A percentile compares a stretch with the other conserved stretches of the same genome.
phyloP scores from a whole-genome alignment of 2,329 filamentous ascomycete genomes.

The Coleophoma crateriformis region DNA sequence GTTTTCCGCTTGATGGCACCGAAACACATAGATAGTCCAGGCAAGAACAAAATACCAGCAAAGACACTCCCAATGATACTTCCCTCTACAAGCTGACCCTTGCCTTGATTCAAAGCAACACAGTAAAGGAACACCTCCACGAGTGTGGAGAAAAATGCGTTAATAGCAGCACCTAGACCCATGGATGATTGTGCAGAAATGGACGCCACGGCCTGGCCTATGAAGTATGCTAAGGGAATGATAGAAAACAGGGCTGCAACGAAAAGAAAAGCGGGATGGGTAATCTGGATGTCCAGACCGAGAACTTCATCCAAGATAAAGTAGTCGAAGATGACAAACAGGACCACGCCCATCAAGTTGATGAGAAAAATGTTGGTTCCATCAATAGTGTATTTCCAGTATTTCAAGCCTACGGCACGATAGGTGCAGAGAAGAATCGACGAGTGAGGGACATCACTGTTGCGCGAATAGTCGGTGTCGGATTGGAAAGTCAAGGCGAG shows the following conservation, averaged over 20 bases:
- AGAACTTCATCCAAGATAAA: constrained; percentile 67
- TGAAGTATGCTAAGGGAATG: constrained; percentile 96
- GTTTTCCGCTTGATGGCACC: constrained; percentile 97
- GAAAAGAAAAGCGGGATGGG: constrained; percentile 82
- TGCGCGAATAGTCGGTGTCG: constrained; percentile 69
- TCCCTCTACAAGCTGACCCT: constrained; percentile 87
- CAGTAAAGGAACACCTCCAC: constrained; percentile 98
- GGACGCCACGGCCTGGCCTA: constrained; percentile 94
- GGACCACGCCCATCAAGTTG: constrained; percentile 89
- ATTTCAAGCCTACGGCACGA: constrained; percentile 85
- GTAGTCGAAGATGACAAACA: constrained; percentile 93
- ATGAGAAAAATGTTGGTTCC: constrained; percentile 99
- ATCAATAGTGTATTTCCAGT: constrained; percentile 99
- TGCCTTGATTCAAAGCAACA: constrained; percentile 86
- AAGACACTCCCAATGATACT: constrained; percentile 98
- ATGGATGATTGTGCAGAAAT: constrained; percentile 98
- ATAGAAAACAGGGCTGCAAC: constrained; percentile 80
- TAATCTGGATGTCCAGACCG: constrained; percentile 64
- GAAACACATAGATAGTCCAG: constrained; percentile 97
- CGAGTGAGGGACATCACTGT: constrained; percentile 65
- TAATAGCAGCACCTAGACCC: constrained; percentile 94
- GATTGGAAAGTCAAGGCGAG: constrained; percentile 90
- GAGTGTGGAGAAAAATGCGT: constrained; percentile 95
- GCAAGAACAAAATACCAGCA: constrained; percentile 89
- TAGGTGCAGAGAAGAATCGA: constrained; percentile 96